Evolutionary conservation across 2,329 filamentous ascomycete genomes (phyloP).

Genomic region (Domatiomyces globalis): DNA sequence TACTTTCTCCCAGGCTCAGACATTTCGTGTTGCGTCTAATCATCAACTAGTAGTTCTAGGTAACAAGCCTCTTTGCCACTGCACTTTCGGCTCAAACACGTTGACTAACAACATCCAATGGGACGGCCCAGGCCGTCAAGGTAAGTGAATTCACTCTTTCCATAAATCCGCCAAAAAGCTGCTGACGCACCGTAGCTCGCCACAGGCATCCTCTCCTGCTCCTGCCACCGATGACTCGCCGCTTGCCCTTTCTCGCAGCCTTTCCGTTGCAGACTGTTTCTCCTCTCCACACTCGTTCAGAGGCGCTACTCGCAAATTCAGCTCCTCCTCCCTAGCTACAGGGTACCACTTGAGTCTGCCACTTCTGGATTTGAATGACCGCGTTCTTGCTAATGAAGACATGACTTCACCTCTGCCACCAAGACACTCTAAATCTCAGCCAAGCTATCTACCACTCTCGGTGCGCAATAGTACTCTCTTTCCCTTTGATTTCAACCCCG

Average conservation of each 20-base stretch:
- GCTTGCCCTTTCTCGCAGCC: background rate
- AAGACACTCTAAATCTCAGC: background rate
- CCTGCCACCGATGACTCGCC: background rate
- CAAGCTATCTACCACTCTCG: constrained; percentile 6
- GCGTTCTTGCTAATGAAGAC: background rate
- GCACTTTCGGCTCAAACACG: background rate
- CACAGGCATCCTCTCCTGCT: background rate
- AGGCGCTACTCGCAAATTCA: background rate
- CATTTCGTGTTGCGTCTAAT: background rate
- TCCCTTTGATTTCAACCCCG: constrained; percentile 13
- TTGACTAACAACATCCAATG: background rate
- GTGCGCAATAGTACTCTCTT: constrained; percentile 8
- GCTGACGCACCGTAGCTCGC: background rate
- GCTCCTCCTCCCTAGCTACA: background rate
- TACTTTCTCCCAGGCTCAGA: background rate
- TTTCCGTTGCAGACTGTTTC: background rate
- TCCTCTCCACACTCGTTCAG: background rate
- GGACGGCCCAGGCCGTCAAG: background rate
- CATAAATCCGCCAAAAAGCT: background rate
- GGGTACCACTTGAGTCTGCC: background rate
- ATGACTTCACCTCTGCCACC: background rate
- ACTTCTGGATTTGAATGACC: background rate
- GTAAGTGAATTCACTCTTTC: background rate
- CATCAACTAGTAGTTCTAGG: background rate
- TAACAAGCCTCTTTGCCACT: background rate